Evolutionary conservation across 1,284 basidiomycete genomes (phyloP).

Genomic region (Heterobasidion occidentale): DNA sequence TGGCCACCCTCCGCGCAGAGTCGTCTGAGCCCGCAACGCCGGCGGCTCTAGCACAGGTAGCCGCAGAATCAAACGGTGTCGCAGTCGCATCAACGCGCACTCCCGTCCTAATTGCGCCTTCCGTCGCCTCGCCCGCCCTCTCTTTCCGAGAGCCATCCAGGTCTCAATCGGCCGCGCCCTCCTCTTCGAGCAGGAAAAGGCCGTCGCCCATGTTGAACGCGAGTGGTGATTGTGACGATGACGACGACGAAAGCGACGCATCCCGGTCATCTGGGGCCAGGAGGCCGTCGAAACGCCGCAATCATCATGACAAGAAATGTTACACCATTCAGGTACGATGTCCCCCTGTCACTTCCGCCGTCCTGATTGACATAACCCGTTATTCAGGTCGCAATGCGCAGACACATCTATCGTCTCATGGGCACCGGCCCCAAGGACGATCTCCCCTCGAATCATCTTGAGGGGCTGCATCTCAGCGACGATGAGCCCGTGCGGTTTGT

Average conservation of each 20-base stretch:
- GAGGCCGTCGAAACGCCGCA: conserved; percentile 36
- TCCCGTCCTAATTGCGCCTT: neutral
- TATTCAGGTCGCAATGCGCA: conserved; percentile 57
- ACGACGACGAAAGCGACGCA: conserved; percentile 22
- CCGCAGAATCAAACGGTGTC: neutral
- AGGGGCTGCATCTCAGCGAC: conserved; percentile 35
- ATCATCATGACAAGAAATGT: conserved; percentile 53
- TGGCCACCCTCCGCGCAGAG: neutral
- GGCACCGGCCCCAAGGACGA: conserved; percentile 42
- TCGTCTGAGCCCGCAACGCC: neutral
- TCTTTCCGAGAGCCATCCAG: conserved; percentile 22
- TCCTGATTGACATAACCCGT: conserved; percentile 5
- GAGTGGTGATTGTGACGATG: conserved; percentile 25
- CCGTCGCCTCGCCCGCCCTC: neutral
- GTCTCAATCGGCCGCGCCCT: neutral
- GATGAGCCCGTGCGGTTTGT: conserved; percentile 60
- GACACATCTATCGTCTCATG: conserved; percentile 53
- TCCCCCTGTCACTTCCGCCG: neutral
- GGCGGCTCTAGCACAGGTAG: too few relatives aligned
- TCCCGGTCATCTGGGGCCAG: conserved; percentile 16
- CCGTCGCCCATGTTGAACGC: conserved; percentile 22
- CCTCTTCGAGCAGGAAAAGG: conserved; percentile 19
- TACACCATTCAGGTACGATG: conserved; percentile 56
- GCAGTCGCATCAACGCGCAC: neutral
- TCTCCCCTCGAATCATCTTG: conserved; percentile 52